Evolutionary conservation across 805 yeast genomes (phyloP).

Genomic region (Candida suzukii): DNA sequence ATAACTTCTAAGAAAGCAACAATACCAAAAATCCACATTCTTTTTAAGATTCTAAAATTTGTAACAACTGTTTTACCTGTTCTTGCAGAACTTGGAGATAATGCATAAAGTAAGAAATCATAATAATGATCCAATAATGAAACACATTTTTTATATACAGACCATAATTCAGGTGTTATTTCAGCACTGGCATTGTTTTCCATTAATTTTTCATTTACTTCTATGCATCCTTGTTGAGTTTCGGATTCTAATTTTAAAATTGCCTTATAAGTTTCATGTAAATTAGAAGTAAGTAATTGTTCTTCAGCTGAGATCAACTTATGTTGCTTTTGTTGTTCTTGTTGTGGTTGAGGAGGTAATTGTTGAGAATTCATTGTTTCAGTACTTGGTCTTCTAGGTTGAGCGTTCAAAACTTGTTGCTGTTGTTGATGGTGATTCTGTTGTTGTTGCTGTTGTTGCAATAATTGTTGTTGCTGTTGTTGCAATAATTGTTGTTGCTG

Average conservation of each 20-base stretch:
- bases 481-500: constrained; percentile 5
- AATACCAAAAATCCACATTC: constrained; percentile 83
- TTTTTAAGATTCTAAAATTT: constrained; percentile 67
- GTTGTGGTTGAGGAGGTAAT: constrained; percentile 8
- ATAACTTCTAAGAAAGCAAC: constrained; percentile 74
- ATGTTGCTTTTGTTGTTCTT: constrained; percentile 8
- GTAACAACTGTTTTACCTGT: constrained; percentile 75
- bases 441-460: constrained; percentile 5
- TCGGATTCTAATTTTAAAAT: constrained; percentile 63
- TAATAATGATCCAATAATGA: constrained; percentile 64
- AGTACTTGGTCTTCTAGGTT: constrained; percentile 17
- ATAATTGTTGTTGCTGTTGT: constrained; percentile 2
- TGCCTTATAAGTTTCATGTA: constrained; percentile 68
- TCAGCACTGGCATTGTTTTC: constrained; percentile 42
- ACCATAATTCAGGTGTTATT: constrained; percentile 58
- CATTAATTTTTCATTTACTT: constrained; percentile 44
- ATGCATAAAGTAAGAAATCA: constrained; percentile 63
- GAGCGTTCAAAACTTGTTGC: background rate
- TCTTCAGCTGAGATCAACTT: constrained; percentile 43
- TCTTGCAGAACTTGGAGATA: constrained; percentile 58
- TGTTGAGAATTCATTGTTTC: constrained; percentile 14
- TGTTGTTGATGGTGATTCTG: constrained; percentile 1
- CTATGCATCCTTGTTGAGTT: constrained; percentile 62
- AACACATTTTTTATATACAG: constrained; percentile 60
- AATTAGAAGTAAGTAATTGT: constrained; percentile 58